Base-by-base conservation (phyloP, 345 rosid species). In the Populus simonii region DNA sequence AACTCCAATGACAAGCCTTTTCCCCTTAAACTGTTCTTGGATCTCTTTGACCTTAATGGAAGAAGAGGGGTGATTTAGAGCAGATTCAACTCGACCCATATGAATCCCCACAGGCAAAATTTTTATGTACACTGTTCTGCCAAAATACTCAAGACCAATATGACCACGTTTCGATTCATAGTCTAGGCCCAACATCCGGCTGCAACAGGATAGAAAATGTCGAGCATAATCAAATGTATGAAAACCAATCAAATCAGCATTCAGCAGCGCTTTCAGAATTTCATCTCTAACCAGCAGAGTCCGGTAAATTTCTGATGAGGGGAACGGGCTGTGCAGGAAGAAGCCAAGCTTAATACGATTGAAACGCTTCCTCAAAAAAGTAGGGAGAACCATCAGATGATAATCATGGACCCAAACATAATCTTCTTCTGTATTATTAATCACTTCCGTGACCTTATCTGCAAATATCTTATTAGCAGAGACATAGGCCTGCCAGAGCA, bases 211-310 rank as follows among this genome's bases (percentile, higher is more conserved):
- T n/a, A 87, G 82, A 69, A 87, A 87, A 55, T 87, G 89, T 8
- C 89, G 85, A 61, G 89, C 89, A 69, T 87, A 87, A 77, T 87
- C 87, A 47, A 84, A 87, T 38, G 89, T 87, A 29, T 87, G 89
- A 67, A 87, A 87, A 71, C 89, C 89, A 57, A 87, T 75, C 70
- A 87, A 76, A 78, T 87, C 89, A 6, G 86, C 81, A 81, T 87
- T 87, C 59, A 87, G 80, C 76, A 87, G 71, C 39, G 83, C 83
- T 78, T 68, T 84, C 17, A 87, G 81, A 75, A 87, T 78, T 73
- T 87, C 87, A 36, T 84, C 86, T 72, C 89, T 78, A 9, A 87
- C 84, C 0, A 87, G 89, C 74, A 87, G 73, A 35, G 87, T 84
- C 4, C 87, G 85, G 67, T 82, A 87, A 63, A 87, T 84, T 83